phyloP scores from a whole-genome alignment of 116 monocot genomes.

The Phalaenopsis hybrid region DNA sequence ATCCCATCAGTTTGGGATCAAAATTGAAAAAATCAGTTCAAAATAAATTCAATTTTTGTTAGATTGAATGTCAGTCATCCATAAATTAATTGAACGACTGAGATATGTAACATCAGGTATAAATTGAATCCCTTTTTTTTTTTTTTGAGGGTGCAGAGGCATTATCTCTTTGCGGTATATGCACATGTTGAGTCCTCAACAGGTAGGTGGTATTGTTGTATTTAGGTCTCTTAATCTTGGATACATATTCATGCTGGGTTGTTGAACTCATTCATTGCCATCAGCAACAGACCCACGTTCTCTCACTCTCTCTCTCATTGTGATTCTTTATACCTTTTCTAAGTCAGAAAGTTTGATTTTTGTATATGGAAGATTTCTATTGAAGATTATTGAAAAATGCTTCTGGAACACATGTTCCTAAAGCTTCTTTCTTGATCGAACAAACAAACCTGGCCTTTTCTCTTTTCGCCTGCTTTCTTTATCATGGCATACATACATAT shows the following conservation, averaged over 20 bases:
- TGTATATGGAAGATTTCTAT: no score
- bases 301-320: background rate
- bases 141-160: background rate
- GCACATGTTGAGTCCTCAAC: background rate
- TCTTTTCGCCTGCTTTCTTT: background rate
- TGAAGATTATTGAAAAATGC: background rate
- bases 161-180: background rate
- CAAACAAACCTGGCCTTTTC: background rate
- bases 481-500: no score
- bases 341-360: background rate
- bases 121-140: background rate
- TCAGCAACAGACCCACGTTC: background rate
- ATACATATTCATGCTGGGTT: slow-evolving; percentile 2
- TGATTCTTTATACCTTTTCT: no score
- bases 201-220: background rate
- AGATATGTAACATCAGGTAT: background rate
- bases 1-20: no score
- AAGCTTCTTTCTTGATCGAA: background rate
- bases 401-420: background rate
- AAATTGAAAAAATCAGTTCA: no score
- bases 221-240: background rate
- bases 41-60: no score
- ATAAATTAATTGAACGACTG: background rate
- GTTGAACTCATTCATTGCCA: slow-evolving; percentile 16
- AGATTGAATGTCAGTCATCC: background rate